Evolutionary conservation across 495 filamentous ascomycete genomes (phyloP).

Genomic region (Penicillium egyptiacum): DNA sequence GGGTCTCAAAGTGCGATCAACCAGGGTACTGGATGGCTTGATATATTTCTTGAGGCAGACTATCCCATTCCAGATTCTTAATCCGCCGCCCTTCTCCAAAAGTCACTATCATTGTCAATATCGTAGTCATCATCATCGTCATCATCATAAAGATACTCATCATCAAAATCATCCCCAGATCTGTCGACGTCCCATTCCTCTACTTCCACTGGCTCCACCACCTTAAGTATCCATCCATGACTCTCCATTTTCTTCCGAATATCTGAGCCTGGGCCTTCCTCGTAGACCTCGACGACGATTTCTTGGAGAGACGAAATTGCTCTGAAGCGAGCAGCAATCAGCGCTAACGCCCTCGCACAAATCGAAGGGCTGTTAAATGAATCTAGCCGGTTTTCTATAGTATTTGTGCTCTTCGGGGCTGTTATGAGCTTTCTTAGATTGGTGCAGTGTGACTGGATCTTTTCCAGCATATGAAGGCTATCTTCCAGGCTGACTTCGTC

Average conservation of each 20-base stretch:
- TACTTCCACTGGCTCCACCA: constrained; percentile 11
- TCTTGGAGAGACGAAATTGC: constrained; percentile 11
- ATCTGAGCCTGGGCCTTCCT: constrained; percentile 2
- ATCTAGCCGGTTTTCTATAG: not conserved
- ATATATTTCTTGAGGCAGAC: too few species aligned
- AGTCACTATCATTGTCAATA: constrained; percentile 17
- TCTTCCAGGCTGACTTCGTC: constrained; percentile 13
- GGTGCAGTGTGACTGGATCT: constrained; percentile 10
- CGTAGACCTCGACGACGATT: constrained; percentile 13
- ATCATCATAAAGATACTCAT: constrained; percentile 8
- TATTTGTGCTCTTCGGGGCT: not conserved
- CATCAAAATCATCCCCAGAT: too few species aligned
- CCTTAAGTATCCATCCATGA: constrained; percentile 15
- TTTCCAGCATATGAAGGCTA: constrained; percentile 11
- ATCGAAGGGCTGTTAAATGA: constrained; percentile 11
- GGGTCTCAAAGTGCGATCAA: too few species aligned
- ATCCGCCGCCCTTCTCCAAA: constrained; percentile 15
- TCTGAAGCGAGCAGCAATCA: constrained; percentile 11
- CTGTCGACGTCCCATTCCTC: constrained; percentile 1
- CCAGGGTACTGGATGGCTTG: too few species aligned
- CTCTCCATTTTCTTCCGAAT: constrained; percentile 18
- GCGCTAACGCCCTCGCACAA: constrained; percentile 11
- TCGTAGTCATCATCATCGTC: constrained; percentile 17
- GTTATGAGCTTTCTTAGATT: constrained; percentile 9
- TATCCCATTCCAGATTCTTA: not conserved